phyloP scores from a whole-genome alignment of 176 grass and related monocot species.

The Carex pumila region DNA sequence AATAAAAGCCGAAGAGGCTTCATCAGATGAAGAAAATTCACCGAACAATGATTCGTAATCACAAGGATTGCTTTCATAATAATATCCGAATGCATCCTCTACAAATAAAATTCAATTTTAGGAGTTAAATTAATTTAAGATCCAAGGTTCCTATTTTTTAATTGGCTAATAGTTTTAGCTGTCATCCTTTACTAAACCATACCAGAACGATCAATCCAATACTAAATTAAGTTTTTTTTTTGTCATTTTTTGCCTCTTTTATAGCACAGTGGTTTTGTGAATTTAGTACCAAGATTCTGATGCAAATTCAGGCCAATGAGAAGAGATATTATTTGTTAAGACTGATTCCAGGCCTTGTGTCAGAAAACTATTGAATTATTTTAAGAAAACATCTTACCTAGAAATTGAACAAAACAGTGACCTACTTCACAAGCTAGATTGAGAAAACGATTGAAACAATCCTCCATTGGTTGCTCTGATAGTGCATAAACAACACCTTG shows the following conservation, averaged over 20 bases:
- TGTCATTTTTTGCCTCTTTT: background rate
- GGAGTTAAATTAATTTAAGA: background rate
- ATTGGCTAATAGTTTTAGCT: background rate
- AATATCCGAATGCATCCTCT: constrained; percentile 21
- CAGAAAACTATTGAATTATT: background rate
- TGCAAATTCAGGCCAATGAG: background rate
- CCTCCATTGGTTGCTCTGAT: constrained; percentile 44
- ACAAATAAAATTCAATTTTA: background rate
- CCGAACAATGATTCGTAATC: background rate
- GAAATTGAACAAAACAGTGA: constrained; percentile 40
- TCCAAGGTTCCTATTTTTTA: background rate
- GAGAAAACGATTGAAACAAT: constrained; percentile 43
- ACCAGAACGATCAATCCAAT: background rate
- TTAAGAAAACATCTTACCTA: constrained; percentile 38
- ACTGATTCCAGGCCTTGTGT: background rate
- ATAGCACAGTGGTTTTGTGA: background rate
- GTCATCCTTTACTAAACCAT: background rate
- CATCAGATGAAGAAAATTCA: background rate
- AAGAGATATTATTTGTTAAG: background rate
- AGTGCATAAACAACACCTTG: background rate
- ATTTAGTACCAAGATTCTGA: background rate
- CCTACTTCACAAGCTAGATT: constrained; percentile 55
- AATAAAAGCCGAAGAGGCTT: background rate
- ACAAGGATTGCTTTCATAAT: constrained; percentile 3
- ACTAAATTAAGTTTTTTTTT: background rate